Evolutionary conservation across 257 asterid genomes (phyloP), one percentile per base, ranked within the genome.

Genomic region (Schizonepeta tenuifolia): DNA sequence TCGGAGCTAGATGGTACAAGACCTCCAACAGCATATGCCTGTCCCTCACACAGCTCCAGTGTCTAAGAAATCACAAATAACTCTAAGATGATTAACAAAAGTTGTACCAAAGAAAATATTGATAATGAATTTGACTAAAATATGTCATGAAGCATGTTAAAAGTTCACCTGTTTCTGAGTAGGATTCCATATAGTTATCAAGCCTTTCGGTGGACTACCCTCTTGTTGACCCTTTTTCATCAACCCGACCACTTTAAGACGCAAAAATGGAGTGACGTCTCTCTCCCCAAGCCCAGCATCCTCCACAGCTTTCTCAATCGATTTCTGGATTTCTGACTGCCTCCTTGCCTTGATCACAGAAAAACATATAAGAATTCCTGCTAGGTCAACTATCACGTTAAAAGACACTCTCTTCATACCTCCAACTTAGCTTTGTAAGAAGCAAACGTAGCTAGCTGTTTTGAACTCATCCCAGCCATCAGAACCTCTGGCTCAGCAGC

Each of bases 381-480:
- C 40, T 15, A 63, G 53, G 59, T 76, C 44, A 11, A 18, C 67
- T 33, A 55, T 63, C 20, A 24, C 68, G 70, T 46, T 36, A 65
- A 78, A 61, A 57, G 76, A 70, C 41, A 70, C 5, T 33, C 18
- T 50, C 54, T 73, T 62, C 72, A n/a, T 71, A 92, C 99, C 99
- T 95, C 96, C 70, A 95, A 62, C 83, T 88, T 90, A 63, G 96
- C 88, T 81, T 84, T 87, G 70, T 88, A 95, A 69, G 95, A 78
- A 75, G 92, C 79, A 84, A 92, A 88, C 54, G 93, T 86, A 71
- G 85, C 81, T 51, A 92, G 82, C 75, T 95, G 96, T 67, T 87
- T 90, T 20, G 95, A 81, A 80, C 89, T 90, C 98, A 95, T 92
- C 76, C 91, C 99, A 22, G 98, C 99, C 99, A 95, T 92, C 79